These are phyloP conservation scores for Ceratocystiopsis sp. DNA, from an alignment of 2,329 filamentous ascomycete genomes.

Conservation along the genomic window DNA sequence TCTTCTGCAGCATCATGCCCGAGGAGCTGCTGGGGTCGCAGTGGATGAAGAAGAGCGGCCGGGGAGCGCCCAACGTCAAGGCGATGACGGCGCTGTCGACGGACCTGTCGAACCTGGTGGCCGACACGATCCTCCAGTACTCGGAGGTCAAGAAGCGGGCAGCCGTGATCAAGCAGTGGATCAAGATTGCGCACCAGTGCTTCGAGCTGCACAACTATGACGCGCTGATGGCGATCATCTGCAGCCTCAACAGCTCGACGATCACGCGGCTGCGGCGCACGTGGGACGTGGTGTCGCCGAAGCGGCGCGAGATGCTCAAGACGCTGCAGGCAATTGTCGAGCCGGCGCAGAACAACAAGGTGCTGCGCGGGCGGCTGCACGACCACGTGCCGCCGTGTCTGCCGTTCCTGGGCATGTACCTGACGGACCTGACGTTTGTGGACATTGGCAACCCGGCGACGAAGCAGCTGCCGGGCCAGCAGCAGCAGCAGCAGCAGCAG, in stretches of 20 bases:
- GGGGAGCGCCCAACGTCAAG: slow-evolving; percentile 72
- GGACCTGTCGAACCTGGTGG: slow-evolving; percentile 80
- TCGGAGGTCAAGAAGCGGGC: slow-evolving; percentile 90
- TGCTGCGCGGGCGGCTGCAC: slow-evolving; percentile 66
- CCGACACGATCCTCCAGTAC: slow-evolving; percentile 75
- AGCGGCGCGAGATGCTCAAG: slow-evolving; percentile 65
- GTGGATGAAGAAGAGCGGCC: slow-evolving; percentile 79
- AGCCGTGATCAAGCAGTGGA: slow-evolving; percentile 88
- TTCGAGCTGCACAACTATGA: slow-evolving; percentile 91
- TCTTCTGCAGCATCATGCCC: slow-evolving; percentile 83
- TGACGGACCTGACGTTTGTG: slow-evolving; percentile 89
- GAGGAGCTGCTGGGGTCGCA: slow-evolving; percentile 83
- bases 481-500: slow-evolving; percentile 17
- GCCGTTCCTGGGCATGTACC: slow-evolving; percentile 88
- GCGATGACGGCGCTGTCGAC: slow-evolving; percentile 88
- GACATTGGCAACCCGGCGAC: slow-evolving; percentile 85
- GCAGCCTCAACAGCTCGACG: slow-evolving; percentile 80
- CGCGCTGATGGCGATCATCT: slow-evolving; percentile 91
- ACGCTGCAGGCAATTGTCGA: slow-evolving; percentile 73
- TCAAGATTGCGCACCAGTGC: slow-evolving; percentile 80
- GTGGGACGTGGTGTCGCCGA: slow-evolving; percentile 76
- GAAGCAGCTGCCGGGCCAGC: slow-evolving; percentile 47
- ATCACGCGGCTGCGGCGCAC: slow-evolving; percentile 78
- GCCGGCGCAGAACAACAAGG: slow-evolving; percentile 77
- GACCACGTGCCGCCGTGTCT: slow-evolving; percentile 82